A percentile compares a stretch with the other conserved stretches of the same genome.
These are phyloP conservation scores for Trebouxia sp. DNA, from an alignment of 139 green algal species.

Conservation along the genomic window DNA sequence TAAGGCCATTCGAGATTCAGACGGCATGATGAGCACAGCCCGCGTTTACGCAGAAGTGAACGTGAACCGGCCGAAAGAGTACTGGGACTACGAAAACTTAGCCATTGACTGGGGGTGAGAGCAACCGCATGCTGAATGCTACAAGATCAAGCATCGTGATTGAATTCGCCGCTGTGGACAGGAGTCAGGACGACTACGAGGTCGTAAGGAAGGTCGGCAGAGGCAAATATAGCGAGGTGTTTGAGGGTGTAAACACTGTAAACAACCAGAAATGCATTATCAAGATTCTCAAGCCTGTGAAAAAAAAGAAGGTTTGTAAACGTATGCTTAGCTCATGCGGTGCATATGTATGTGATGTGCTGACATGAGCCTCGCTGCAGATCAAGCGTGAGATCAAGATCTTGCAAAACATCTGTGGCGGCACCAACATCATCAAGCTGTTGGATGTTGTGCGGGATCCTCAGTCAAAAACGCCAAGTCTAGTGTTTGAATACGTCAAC, in stretches of 20 bases:
- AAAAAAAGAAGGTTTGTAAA: conserved; percentile 91
- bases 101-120: conserved; percentile 78
- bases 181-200: conserved; percentile 95
- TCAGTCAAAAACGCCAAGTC: conserved; percentile 88
- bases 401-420: conserved; percentile 93
- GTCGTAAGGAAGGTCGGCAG: conserved; percentile 94
- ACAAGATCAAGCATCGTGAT: no score
- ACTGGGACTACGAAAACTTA: conserved; percentile 96
- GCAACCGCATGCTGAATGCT: neutral
- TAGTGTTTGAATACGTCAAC: conserved; percentile 98
- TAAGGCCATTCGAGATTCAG: conserved; percentile 33
- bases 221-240: conserved; percentile 99
- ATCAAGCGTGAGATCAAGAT: conserved; percentile 99
- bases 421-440: conserved; percentile 97
- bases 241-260: conserved; percentile 89
- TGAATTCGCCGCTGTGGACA: conserved; percentile 10
- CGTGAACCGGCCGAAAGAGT: conserved; percentile 74
- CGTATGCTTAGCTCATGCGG: neutral
- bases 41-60: conserved; percentile 87
- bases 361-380: conserved; percentile 39
- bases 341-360: neutral
- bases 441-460: conserved; percentile 95
- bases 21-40: conserved; percentile 39
- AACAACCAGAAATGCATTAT: conserved; percentile 88
- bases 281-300: conserved; percentile 99